Base-by-base conservation (phyloP, 768 basidiomycete species). In the Pisolithus albus region DNA sequence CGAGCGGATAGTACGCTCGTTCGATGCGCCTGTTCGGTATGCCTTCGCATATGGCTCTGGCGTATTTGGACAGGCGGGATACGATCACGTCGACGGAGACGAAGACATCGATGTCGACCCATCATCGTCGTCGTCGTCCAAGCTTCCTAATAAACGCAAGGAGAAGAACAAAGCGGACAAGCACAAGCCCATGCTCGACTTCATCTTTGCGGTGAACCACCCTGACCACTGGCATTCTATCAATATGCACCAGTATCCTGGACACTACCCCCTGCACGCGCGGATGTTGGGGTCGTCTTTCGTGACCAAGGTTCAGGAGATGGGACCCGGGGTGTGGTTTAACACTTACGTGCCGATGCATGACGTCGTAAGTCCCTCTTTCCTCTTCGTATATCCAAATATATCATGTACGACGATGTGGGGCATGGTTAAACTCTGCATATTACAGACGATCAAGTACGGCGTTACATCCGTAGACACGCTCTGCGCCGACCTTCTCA, bases 11-110 rank as follows among this genome's bases (percentile, higher is more conserved):
- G 84, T 96, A 32, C 72, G 73, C 13, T 76, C 81, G 45, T 95
- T 97, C 61, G 79, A 91, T 39, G 90, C 91, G 0, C 94, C 94
- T 9, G 88, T 97, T 46, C 84, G 94, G 19, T 98, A 95, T 74
- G 96, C 94, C 1, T 93, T 97, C 63, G 96, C 96, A 0, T 99
- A 98, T 64, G 96, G 96, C 11, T 92, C 88, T 3, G 96, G 95
- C 0, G 93, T 98, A 2, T 96, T 96, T 59, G 82, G 89, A 61
- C 96, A 99, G 69, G 84, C 85, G 50, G 90, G 94, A 16, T 89
- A 94, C 59, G 56, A 60, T 53, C 55, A 64, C 32, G 55, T 67
- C 53, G n/a, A 42, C 0, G 51, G 49, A n/a, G 60, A 62, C 18
- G 21, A 23, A 23, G 21, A 23, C 21, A 23, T 23, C 21, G 21